Percentiles rank a stretch among this genome's conserved stretches.
phyloP scores from a whole-genome alignment of 345 rosid species.

The Arabidopsis suecica region DNA sequence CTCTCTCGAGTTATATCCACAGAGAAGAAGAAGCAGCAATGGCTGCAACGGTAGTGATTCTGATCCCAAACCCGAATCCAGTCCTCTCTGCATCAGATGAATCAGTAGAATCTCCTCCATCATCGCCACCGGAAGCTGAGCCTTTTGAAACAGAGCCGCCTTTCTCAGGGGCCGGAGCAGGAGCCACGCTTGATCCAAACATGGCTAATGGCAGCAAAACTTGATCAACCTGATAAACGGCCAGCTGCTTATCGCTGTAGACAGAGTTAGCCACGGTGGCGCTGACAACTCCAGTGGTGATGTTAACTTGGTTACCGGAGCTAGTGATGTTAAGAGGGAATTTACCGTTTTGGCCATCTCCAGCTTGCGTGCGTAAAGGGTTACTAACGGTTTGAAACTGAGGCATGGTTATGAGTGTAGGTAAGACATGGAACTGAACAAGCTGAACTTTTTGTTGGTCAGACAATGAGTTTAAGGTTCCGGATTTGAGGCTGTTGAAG shows the following conservation, averaged over 20 bases:
- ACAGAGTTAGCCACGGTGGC: slow-evolving; percentile 72
- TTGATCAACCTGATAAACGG: slow-evolving; percentile 77
- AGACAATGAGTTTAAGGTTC: slow-evolving; percentile 66
- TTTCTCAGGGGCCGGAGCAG: slow-evolving; percentile 67
- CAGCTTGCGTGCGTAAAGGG: slow-evolving; percentile 89
- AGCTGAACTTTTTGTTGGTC: slow-evolving; percentile 76
- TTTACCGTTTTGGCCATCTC: slow-evolving; percentile 58
- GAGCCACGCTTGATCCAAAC: slow-evolving; percentile 67
- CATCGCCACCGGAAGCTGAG: slow-evolving; percentile 56
- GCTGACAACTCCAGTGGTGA: slow-evolving; percentile 73
- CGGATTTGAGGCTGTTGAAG: slow-evolving; percentile 67
- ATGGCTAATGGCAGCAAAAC: slow-evolving; percentile 73
- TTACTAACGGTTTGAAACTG: slow-evolving; percentile 92
- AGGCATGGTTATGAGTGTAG: slow-evolving; percentile 57
- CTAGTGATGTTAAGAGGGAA: slow-evolving; percentile 77
- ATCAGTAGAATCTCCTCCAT: slow-evolving; percentile 49
- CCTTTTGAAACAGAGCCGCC: slow-evolving; percentile 50
- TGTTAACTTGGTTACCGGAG: slow-evolving; percentile 81
- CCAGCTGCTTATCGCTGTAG: slow-evolving; percentile 59
- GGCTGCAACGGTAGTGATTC: slow-evolving; percentile 21
- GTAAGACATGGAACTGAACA: slow-evolving; percentile 83
- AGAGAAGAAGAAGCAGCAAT: slow-evolving; percentile 47
- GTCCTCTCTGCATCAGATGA: slow-evolving; percentile 50
- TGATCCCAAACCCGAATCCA: background rate
- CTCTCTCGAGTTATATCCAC: slow-evolving; percentile 43